Percentiles rank a stretch among this genome's conserved stretches.
Evolutionary conservation across 2,329 filamentous ascomycete genomes (phyloP).

Genomic region (Coleophoma cylindrospora): DNA sequence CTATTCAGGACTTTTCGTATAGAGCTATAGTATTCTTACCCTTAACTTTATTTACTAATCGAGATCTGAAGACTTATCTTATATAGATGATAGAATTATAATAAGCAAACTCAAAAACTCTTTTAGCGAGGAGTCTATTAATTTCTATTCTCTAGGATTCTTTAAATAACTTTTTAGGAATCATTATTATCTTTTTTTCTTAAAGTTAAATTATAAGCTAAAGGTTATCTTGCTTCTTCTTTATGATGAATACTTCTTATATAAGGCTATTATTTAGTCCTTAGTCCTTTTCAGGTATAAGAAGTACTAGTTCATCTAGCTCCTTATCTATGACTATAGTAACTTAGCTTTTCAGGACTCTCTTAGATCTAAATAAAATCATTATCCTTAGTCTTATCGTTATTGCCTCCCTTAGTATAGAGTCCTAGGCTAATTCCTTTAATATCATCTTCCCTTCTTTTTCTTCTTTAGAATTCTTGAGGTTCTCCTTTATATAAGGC

Average conservation of each 20-base stretch:
- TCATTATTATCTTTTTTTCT: not conserved
- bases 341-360: too few species aligned
- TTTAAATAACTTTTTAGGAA: not conserved
- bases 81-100: not conserved
- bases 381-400: too few species aligned
- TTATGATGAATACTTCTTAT: not conserved
- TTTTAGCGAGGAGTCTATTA: not conserved
- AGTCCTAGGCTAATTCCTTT: too few species aligned
- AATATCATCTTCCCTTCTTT: too few species aligned
- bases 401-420: too few species aligned
- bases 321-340: too few species aligned
- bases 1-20: not conserved
- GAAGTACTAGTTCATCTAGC: too few species aligned
- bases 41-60: not conserved
- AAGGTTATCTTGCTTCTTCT: not conserved
- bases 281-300: too few species aligned
- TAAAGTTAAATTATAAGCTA: not conserved
- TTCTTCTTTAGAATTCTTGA: too few species aligned
- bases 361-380: too few species aligned
- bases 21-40: not conserved
- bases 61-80: not conserved
- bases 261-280: too few species aligned
- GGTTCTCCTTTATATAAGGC: too few species aligned
- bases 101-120: not conserved
- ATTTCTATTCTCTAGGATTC: not conserved